phyloP scores from a whole-genome alignment of 2,329 filamentous ascomycete species.

The Dothideomycetidae sp. region DNA sequence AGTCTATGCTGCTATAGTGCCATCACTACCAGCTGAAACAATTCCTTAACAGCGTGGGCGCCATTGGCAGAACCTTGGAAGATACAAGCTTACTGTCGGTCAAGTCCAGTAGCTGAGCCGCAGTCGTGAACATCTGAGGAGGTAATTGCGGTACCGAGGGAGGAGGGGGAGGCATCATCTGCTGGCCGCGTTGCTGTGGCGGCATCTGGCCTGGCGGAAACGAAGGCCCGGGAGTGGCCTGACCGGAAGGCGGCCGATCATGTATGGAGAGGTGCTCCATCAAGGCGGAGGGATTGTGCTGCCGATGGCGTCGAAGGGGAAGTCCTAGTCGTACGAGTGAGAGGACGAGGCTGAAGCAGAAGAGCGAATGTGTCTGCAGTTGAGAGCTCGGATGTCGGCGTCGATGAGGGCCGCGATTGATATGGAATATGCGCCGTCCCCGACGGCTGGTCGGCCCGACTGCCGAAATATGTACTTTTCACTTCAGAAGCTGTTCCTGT shows the following conservation, averaged over 20 bases:
- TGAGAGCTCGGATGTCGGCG: too few relatives aligned
- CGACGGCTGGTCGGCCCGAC: too few relatives aligned
- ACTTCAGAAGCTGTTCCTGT: too few relatives aligned
- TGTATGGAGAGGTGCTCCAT: constrained; percentile 12
- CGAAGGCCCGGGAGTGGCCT: constrained; percentile 12
- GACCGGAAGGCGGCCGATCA: constrained; percentile 7
- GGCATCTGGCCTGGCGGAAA: constrained; percentile 12
- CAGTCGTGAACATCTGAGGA: constrained; percentile 97
- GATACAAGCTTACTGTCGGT: constrained; percentile 68
- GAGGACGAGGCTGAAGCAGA: too few relatives aligned
- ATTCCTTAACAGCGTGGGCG: neutral
- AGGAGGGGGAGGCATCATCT: constrained; percentile 15
- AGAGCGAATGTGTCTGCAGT: too few relatives aligned
- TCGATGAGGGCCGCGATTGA: too few relatives aligned
- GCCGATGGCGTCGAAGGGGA: too few relatives aligned
- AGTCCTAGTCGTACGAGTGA: too few relatives aligned
- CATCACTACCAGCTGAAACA: too few relatives aligned
- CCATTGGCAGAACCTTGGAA: neutral
- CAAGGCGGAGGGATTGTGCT: too few relatives aligned
- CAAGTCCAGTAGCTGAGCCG: constrained; percentile 84
- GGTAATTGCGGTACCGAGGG: constrained; percentile 50
- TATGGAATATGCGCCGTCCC: too few relatives aligned
- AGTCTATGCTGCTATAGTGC: neutral
- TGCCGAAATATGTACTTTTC: too few relatives aligned
- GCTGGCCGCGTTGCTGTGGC: constrained; percentile 6